A percentile compares a stretch with the other conserved stretches of the same genome.
Conservation (phyloP, 345 rosid genomes). For the Laguncularia racemosa region DNA sequence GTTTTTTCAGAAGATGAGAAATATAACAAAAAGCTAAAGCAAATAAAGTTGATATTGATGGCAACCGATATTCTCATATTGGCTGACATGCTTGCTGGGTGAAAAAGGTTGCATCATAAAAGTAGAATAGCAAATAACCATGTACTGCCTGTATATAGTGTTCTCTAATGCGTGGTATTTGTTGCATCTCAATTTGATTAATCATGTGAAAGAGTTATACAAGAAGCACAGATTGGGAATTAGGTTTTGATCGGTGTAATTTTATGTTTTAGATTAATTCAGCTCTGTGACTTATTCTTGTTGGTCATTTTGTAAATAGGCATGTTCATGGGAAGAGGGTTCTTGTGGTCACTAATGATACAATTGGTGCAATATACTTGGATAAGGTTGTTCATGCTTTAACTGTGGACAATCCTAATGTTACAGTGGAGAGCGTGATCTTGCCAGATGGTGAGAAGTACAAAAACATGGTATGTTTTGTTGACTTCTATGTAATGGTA, state of each 20-base stretch:
- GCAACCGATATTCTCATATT: no score
- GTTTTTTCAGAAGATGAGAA: no score
- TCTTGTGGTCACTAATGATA: slow-evolving; percentile 80
- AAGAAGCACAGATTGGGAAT: neutral
- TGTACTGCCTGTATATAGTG: no score
- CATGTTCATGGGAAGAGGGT: slow-evolving; percentile 95
- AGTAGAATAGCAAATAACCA: no score
- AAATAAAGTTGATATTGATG: no score
- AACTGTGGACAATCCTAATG: slow-evolving; percentile 71
- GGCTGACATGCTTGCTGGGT: no score
- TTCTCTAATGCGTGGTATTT: no score
- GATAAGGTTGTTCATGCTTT: slow-evolving; percentile 75
- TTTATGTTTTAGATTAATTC: neutral
- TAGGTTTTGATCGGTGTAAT: neutral
- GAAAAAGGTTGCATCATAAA: no score
- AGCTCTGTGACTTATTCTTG: neutral
- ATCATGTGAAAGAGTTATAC: no score
- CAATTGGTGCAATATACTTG: slow-evolving; percentile 66
- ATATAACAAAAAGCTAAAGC: no score
- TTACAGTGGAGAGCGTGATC: slow-evolving; percentile 75
- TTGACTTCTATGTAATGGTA: neutral
- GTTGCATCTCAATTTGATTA: no score
- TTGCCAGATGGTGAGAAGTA: slow-evolving; percentile 91
- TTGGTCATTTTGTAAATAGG: slow-evolving; percentile 22
- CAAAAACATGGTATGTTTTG: slow-evolving; percentile 66